phyloP scores from a whole-genome alignment of 768 basidiomycete genomes.

The Leccinum aurantiacum region DNA sequence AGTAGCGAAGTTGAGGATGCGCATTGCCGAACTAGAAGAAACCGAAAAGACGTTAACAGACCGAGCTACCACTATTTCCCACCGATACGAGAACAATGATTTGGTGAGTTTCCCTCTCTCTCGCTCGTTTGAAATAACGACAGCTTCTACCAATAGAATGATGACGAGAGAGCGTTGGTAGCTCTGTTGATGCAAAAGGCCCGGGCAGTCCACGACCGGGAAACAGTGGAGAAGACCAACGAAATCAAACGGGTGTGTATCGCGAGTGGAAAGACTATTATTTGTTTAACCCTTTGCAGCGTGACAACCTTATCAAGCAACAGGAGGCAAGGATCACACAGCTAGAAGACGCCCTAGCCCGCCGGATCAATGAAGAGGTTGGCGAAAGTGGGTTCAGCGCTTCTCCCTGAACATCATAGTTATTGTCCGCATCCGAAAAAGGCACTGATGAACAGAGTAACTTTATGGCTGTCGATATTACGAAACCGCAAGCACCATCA shows the following conservation, averaged over 20 bases:
- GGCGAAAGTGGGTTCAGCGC: conserved; percentile 12
- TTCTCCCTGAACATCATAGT: conserved; percentile 18
- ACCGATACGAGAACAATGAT: conserved; percentile 45
- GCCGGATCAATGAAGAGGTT: conserved; percentile 40
- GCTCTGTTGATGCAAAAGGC: conserved; percentile 44
- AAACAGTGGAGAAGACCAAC: conserved; percentile 52
- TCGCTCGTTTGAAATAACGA: conserved; percentile 13
- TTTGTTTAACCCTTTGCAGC: conserved; percentile 33
- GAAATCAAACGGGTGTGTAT: conserved; percentile 52
- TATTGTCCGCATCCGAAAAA: conserved; percentile 12
- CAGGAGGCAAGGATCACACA: conserved; percentile 45
- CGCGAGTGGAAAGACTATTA: conserved; percentile 8
- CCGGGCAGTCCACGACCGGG: conserved; percentile 50
- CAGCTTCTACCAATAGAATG: conserved; percentile 37
- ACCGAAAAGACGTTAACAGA: conserved; percentile 28
- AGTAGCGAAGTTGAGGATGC: conserved; percentile 17
- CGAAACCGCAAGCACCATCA: conserved; percentile 9
- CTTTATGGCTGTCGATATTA: conserved; percentile 10
- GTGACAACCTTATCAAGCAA: conserved; percentile 46
- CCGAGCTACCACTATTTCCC: conserved; percentile 29
- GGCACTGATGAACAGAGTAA: conserved; percentile 14
- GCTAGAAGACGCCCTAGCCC: conserved; percentile 48
- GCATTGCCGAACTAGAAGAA: conserved; percentile 29
- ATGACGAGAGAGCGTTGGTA: conserved; percentile 51
- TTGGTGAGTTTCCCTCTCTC: conserved; percentile 39